Evolutionary conservation across 306 rosid species (phyloP), one percentile per base, ranked within the genome.

Genomic region (Vigna nakashimae): DNA sequence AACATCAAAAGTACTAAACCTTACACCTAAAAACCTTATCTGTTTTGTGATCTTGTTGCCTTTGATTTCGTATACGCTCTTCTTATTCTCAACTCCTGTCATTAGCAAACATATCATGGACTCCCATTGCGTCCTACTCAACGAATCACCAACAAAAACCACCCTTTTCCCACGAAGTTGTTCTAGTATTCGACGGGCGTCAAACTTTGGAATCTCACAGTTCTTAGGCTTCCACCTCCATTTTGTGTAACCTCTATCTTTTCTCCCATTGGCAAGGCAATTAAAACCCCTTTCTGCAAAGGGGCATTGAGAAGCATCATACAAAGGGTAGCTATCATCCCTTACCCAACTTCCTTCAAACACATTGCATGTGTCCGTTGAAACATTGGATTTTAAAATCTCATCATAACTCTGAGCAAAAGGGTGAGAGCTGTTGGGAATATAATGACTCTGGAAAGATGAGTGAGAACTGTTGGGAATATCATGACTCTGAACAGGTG

Each of bases 101-200:
- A 89, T 87, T 13, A 95, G 87, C 88, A 95, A 68, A 72, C 98
- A 91, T 60, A 92, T 85, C 84, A 90, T 85, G 57, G 99, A 95
- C 83, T 92, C 99, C 99, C 98, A 92, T 56, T 95, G 99, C 3
- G 99, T 91, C 84, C 99, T 85, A 75, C 97, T 87, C 89, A 95
- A 75, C 14, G 97, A 95, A 77, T 95, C 99, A 0, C 99, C 99
- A 1, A 95, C 96, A 64, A 95, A 88, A 71, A 91, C 96, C 20
- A 91, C 92, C 48, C 98, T 67, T 77, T 91, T 95, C 71, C 98
- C 98, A 3, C 92, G 82, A 84, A 91, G 92, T 48, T 66, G 74
- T 69, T 88, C 89, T n/a, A 95, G 89, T 60, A 88, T 65, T 34
- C 62, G 9, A 0, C 42, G 78, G 1, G 83, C 97, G 65, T 87